phyloP scores from a whole-genome alignment of 805 yeast species.

The Starmerella scarabaei region DNA sequence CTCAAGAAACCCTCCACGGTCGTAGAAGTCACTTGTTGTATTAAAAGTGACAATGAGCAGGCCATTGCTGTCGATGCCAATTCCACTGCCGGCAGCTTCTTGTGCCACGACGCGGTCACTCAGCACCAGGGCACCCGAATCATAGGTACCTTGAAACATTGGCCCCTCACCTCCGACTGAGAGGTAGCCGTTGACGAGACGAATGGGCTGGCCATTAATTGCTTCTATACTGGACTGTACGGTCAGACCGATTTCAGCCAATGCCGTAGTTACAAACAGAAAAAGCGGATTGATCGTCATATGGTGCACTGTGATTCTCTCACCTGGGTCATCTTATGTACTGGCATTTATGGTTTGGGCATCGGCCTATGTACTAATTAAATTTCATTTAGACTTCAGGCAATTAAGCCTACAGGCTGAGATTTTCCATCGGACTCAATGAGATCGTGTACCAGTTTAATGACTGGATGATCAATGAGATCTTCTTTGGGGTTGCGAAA shows the following conservation, averaged over 20 bases:
- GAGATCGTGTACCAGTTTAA: slow-evolving; percentile 24
- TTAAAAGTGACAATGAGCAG: slow-evolving; percentile 11
- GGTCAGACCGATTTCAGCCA: slow-evolving; percentile 16
- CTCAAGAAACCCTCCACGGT: slow-evolving; percentile 16
- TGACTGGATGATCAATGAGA: slow-evolving; percentile 22
- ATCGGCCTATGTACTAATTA: background rate
- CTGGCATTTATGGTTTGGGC: no score
- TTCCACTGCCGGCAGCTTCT: slow-evolving; percentile 15
- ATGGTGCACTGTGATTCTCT: no score
- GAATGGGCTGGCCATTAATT: slow-evolving; percentile 13
- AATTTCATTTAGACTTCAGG: slow-evolving; percentile 1
- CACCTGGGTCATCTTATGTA: no score
- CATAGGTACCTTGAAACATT: slow-evolving; percentile 13
- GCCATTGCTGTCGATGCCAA: slow-evolving; percentile 9
- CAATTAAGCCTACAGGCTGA: slow-evolving; percentile 9
- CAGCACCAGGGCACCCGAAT: slow-evolving; percentile 10
- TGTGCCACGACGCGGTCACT: slow-evolving; percentile 16
- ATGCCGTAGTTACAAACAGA: background rate
- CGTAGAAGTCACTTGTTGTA: slow-evolving; percentile 7
- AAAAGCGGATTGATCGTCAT: background rate
- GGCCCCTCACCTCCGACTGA: slow-evolving; percentile 14
- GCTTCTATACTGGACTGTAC: slow-evolving; percentile 8
- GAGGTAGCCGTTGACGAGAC: slow-evolving; percentile 15
- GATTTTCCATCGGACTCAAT: slow-evolving; percentile 25
- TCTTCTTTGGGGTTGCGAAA: slow-evolving; percentile 37